Evolutionary conservation across 1,284 basidiomycete genomes (phyloP).

Genomic region (Pholiota adiposa): DNA sequence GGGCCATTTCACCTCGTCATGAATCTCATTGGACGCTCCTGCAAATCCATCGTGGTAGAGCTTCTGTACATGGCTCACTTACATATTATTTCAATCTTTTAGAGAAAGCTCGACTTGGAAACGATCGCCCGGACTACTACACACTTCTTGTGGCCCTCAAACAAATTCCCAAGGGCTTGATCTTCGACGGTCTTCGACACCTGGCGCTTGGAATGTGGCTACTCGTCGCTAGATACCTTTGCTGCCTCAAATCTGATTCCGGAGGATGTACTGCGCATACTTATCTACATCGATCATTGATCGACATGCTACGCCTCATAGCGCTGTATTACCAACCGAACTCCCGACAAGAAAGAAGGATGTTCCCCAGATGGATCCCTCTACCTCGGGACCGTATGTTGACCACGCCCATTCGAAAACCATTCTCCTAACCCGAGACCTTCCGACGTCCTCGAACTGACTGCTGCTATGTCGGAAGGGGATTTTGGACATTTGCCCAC

Average conservation of each 20-base stretch:
- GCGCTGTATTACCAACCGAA: background rate
- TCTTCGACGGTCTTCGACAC: constrained; percentile 33
- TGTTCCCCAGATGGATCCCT: too few relatives aligned
- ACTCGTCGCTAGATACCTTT: constrained; percentile 12
- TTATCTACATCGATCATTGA: background rate
- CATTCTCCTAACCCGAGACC: constrained; percentile 22
- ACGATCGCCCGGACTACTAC: constrained; percentile 34
- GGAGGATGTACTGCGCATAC: constrained; percentile 20
- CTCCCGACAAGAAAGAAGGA: background rate
- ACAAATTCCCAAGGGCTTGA: constrained; percentile 31
- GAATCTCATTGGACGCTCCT: constrained; percentile 30
- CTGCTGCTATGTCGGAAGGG: constrained; percentile 26
- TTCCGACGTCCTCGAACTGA: constrained; percentile 29
- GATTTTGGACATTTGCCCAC: constrained; percentile 33
- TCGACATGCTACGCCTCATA: background rate
- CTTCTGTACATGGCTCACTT: constrained; percentile 23
- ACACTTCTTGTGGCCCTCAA: constrained; percentile 27
- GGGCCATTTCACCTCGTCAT: constrained; percentile 32
- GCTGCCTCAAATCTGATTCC: constrained; percentile 20
- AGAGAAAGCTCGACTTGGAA: constrained; percentile 26
- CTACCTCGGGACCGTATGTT: background rate
- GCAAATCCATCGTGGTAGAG: constrained; percentile 27
- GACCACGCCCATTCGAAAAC: constrained; percentile 26
- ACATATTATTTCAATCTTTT: constrained; percentile 27
- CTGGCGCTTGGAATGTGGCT: constrained; percentile 30